Base-by-base conservation (phyloP, 345 rosid genomes). In the Stellera chamaejasme region DNA sequence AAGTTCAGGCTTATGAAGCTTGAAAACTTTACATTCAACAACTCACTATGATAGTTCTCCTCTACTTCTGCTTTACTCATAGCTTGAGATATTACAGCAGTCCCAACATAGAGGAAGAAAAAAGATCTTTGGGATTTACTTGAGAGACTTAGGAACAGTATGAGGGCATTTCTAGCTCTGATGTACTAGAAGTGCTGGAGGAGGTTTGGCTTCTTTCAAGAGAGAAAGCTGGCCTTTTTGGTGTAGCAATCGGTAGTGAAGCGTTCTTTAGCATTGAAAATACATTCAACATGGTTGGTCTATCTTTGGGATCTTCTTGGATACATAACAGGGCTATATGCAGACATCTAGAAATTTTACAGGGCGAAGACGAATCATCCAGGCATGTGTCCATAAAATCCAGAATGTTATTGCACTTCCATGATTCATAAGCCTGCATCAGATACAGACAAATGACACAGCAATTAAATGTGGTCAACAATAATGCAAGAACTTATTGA, bases 311-410 rank as follows among this genome's bases (percentile, higher is more conserved):
- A n/a, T 42, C 43, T 60, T 60, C 55, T n/a, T 50, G 63, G 48
- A 60, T 55, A 13, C 63, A 59, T 2, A 60, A 13, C n/a, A 60
- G 25, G 5, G 63, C 63, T 10, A 60, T 49, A 2, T 60, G 63
- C 49, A 50, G 19, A 48, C 63, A 50, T 49, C 23, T 39, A 45
- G 43, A 4, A 9, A 50, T 2, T 14, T 50, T 42, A 5, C 10
- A 42, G 13, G 63, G 5, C 12, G 55, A 50, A 49, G 13, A 16
- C 23, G 48, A 19, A 36, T 60, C 63, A 50, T 60, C 63, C 26
- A 60, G 49, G 9, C 55, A 10, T 4, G 25, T n/a, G 3, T 60
- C 63, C 47, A 48, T 39, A 10, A 60, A 60, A 0, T 60, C 63
- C 47, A 39, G 13, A 41, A 47, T 41, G 23, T 41, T 60, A 10